Conservation (phyloP, 371 early-diverging fungal genomes). For the Catenaria anguillulae region DNA sequence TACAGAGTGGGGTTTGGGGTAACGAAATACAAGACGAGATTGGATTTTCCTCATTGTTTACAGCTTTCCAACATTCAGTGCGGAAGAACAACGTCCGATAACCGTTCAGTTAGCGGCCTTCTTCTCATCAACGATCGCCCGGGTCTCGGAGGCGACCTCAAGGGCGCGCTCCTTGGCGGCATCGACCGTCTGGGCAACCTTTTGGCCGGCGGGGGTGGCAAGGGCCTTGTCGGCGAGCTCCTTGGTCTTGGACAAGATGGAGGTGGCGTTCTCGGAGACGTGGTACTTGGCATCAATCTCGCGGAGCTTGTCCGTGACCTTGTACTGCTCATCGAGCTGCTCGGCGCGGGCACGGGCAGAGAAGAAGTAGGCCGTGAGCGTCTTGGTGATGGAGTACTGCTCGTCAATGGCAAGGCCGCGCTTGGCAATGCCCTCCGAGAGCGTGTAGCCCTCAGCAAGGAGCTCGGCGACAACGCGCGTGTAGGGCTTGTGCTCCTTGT, state of each 20-base stretch:
- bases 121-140: constrained; percentile 26
- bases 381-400: constrained; percentile 23
- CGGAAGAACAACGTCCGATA: too few species aligned
- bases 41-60: too few species aligned
- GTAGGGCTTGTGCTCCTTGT: constrained; percentile 20
- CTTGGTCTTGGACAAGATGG: constrained; percentile 27
- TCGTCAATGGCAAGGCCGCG: constrained; percentile 40
- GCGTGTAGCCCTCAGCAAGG: constrained; percentile 41
- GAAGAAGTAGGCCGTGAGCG: constrained; percentile 6
- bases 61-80: too few species aligned
- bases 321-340: constrained; percentile 38
- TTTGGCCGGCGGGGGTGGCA: constrained; percentile 42
- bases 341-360: constrained; percentile 18
- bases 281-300: constrained; percentile 39
- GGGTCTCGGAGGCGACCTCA: constrained; percentile 43
- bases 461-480: constrained; percentile 37
- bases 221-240: constrained; percentile 27
- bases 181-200: constrained; percentile 29
- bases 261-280: constrained; percentile 39
- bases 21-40: too few species aligned
- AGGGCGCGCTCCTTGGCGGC: constrained; percentile 38
- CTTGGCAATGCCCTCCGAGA: constrained; percentile 41
- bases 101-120: too few species aligned
- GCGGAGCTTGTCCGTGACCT: constrained; percentile 24
- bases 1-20: too few species aligned